phyloP scores from a whole-genome alignment of 192 early-diverging fungal genomes.

The Coemansia sp. region DNA sequence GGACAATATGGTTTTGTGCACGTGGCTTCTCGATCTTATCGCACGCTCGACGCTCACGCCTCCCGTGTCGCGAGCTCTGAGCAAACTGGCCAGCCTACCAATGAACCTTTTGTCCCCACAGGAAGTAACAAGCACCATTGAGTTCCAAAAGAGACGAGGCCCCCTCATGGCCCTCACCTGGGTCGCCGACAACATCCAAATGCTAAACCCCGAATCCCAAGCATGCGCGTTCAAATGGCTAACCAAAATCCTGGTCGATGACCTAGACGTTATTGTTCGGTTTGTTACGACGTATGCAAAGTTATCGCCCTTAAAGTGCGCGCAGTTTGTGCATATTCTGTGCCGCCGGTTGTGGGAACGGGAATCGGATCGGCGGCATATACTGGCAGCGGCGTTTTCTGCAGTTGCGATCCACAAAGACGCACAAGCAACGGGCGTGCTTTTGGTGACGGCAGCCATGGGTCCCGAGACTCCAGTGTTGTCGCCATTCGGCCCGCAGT shows the following conservation, averaged over 20 bases:
- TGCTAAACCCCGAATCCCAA: constrained; percentile 16
- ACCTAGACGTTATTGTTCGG: background rate
- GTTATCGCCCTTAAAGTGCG: constrained; percentile 7
- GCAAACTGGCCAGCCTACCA: background rate
- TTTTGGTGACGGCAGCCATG: constrained; percentile 22
- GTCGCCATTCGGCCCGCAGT: constrained; percentile 23
- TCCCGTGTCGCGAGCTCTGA: background rate
- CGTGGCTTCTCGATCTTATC: no score
- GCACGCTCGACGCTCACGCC: no score
- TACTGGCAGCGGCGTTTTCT: constrained; percentile 17
- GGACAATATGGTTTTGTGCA: no score
- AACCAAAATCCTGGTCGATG: background rate
- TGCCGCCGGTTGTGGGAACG: constrained; percentile 23
- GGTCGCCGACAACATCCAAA: constrained; percentile 13
- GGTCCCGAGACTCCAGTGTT: constrained; percentile 19
- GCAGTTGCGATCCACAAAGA: constrained; percentile 7
- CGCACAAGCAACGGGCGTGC: constrained; percentile 18
- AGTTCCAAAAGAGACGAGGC: background rate
- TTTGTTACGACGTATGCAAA: constrained; percentile 15
- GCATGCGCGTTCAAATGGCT: constrained; percentile 17
- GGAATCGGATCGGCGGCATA: constrained; percentile 13
- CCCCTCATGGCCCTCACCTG: constrained; percentile 7
- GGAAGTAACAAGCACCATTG: background rate
- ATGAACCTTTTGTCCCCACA: background rate
- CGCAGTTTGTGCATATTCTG: constrained; percentile 23